A percentile compares a stretch with the other conserved stretches of the same genome.
These are phyloP conservation scores for Aspergillus calidoustus DNA, from an alignment of 2,329 filamentous ascomycete genomes.

Conservation along the genomic window DNA sequence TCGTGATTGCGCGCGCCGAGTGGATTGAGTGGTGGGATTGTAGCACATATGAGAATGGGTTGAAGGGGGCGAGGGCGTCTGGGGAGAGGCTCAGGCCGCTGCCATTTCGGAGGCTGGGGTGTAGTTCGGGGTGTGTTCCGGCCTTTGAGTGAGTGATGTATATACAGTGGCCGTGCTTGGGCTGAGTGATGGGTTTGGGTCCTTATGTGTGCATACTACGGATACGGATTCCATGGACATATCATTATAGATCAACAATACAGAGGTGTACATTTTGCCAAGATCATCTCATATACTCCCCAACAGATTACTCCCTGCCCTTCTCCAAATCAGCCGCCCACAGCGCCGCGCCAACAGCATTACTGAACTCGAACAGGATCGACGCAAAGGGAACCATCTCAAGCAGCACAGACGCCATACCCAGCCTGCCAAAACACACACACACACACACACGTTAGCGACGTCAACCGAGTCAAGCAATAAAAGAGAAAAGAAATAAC, in stretches of 20 bases:
- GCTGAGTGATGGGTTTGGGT: not conserved
- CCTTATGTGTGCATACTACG: not conserved
- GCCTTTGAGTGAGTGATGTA: not conserved
- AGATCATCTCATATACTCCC: not conserved
- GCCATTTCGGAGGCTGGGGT: conserved; percentile 46
- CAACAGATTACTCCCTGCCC: conserved; percentile 33
- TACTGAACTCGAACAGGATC: conserved; percentile 87
- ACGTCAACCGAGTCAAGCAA: conserved; percentile 1
- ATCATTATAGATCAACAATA: not conserved
- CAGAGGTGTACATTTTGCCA: not conserved
- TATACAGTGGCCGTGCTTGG: not conserved
- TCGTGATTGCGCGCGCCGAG: conserved; percentile 47
- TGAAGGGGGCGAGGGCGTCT: conserved; percentile 36
- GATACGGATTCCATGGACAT: not conserved
- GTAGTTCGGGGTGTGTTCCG: conserved; percentile 47
- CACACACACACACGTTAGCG: conserved; percentile 8
- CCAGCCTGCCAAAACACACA: conserved; percentile 47
- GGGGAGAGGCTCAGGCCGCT: conserved; percentile 42
- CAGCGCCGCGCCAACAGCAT: conserved; percentile 88
- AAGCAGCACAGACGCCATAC: conserved; percentile 78
- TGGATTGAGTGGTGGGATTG: conserved; percentile 54
- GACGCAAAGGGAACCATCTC: conserved; percentile 84
- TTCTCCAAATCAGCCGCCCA: conserved; percentile 87
- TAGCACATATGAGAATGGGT: conserved; percentile 43
- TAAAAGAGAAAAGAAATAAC: conserved; percentile 36